Percentiles rank a stretch among this genome's conserved stretches.
These are phyloP conservation scores for Papilionanthe hybrid DNA, from an alignment of 116 monocot species.

Conservation along the genomic window DNA sequence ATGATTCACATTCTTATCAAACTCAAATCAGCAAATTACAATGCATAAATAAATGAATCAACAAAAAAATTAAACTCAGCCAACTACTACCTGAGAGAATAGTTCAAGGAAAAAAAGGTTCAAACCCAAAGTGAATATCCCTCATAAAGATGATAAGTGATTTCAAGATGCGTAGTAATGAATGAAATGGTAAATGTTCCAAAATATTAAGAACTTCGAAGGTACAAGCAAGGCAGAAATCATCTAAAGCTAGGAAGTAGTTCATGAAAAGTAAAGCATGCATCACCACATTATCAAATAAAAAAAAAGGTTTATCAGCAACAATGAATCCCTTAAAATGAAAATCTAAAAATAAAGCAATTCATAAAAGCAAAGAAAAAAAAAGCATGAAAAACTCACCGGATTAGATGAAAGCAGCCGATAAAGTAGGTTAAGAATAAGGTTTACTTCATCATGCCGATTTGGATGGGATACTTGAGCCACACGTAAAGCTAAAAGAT, in stretches of 20 bases:
- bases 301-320: neutral
- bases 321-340: neutral
- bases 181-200: neutral
- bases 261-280: neutral
- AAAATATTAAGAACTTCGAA: neutral
- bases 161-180: neutral
- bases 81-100: neutral
- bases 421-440: slow-evolving; percentile 54
- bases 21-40: neutral
- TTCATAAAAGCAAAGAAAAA: neutral
- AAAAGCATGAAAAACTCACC: slow-evolving; percentile 29
- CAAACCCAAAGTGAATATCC: neutral
- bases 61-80: neutral
- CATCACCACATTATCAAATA: neutral
- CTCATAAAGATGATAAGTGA: neutral
- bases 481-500: slow-evolving; percentile 50
- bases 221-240: neutral
- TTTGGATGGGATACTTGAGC: slow-evolving; percentile 40
- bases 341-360: neutral
- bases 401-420: slow-evolving; percentile 47
- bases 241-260: neutral
- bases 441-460: slow-evolving; percentile 41
- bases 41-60: neutral
- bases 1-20: neutral
- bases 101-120: neutral